phyloP scores from a whole-genome alignment of 2,329 filamentous ascomycete genomes.

The Aspergillus fischeri region DNA sequence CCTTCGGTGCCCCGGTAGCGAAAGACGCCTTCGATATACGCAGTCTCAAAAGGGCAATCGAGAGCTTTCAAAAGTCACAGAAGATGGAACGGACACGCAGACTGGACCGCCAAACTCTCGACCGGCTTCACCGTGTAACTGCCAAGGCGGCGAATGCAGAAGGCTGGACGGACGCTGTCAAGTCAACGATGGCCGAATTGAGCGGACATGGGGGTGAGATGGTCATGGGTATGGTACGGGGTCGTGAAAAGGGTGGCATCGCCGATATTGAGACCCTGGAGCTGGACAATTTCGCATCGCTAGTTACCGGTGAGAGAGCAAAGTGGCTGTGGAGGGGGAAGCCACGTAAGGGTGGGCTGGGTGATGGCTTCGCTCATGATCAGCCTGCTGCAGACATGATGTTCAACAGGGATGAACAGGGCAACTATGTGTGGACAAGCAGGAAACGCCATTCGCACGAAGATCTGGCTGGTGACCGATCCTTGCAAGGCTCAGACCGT shows the following conservation, averaged over 20 bases:
- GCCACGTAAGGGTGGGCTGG: conserved; percentile 57
- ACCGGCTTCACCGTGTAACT: conserved; percentile 75
- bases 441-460: conserved; percentile 40
- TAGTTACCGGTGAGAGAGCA: conserved; percentile 74
- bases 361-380: conserved; percentile 27
- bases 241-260: conserved; percentile 82
- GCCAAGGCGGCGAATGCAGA: conserved; percentile 87
- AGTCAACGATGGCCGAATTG: conserved; percentile 89
- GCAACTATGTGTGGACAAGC: conserved; percentile 44
- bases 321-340: conserved; percentile 98
- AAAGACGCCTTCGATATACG: conserved; percentile 91
- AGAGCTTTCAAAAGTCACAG: conserved; percentile 83
- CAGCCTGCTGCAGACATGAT: conserved; percentile 39
- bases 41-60: conserved; percentile 75
- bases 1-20: conserved; percentile 73
- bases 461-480: conserved; percentile 27
- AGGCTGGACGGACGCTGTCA: conserved; percentile 88
- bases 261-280: conserved; percentile 90
- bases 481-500: conserved; percentile 26
- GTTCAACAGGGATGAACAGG: conserved; percentile 44
- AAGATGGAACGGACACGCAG: conserved; percentile 74
- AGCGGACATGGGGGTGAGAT: conserved; percentile 92
- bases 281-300: conserved; percentile 73
- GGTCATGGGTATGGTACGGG: conserved; percentile 88
- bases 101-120: conserved; percentile 77